Evolutionary conservation across 768 basidiomycete species (phyloP).

Genomic region (Tricholoma hemisulphureum): DNA sequence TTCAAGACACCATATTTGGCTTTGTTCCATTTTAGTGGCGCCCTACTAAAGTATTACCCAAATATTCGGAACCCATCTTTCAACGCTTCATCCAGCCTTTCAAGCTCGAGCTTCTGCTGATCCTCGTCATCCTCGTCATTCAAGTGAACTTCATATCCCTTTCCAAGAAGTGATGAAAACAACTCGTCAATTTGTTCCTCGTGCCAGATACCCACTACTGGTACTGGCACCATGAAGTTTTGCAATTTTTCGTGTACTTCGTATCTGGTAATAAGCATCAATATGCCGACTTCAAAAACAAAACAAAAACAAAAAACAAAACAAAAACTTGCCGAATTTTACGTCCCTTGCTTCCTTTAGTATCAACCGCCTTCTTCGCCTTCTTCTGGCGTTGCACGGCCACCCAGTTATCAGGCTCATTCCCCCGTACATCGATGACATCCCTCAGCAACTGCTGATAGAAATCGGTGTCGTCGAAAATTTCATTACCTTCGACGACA

Average conservation of each 20-base stretch:
- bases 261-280: slow-evolving; percentile 50
- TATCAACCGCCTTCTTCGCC: slow-evolving; percentile 87
- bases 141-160: slow-evolving; percentile 48
- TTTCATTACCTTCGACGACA: slow-evolving; percentile 40
- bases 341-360: slow-evolving; percentile 92
- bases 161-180: slow-evolving; percentile 84
- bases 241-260: slow-evolving; percentile 95
- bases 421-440: slow-evolving; percentile 72
- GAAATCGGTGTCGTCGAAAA: slow-evolving; percentile 90
- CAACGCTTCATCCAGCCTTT: slow-evolving; percentile 31
- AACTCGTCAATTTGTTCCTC: slow-evolving; percentile 96
- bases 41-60: slow-evolving; percentile 27
- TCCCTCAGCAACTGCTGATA: slow-evolving; percentile 91
- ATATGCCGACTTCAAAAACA: not conserved
- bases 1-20: slow-evolving; percentile 34
- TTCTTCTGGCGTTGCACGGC: slow-evolving; percentile 64
- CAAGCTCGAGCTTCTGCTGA: slow-evolving; percentile 24
- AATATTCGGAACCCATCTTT: slow-evolving; percentile 57
- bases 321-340: slow-evolving; percentile 67
- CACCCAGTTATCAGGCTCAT: slow-evolving; percentile 61
- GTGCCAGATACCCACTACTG: slow-evolving; percentile 73
- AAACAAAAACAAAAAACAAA: too few relatives aligned
- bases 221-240: slow-evolving; percentile 94
- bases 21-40: slow-evolving; percentile 37
- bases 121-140: slow-evolving; percentile 26